Base-by-base conservation (phyloP, 495 filamentous ascomycete species). In the Lophiotrema nucula region DNA sequence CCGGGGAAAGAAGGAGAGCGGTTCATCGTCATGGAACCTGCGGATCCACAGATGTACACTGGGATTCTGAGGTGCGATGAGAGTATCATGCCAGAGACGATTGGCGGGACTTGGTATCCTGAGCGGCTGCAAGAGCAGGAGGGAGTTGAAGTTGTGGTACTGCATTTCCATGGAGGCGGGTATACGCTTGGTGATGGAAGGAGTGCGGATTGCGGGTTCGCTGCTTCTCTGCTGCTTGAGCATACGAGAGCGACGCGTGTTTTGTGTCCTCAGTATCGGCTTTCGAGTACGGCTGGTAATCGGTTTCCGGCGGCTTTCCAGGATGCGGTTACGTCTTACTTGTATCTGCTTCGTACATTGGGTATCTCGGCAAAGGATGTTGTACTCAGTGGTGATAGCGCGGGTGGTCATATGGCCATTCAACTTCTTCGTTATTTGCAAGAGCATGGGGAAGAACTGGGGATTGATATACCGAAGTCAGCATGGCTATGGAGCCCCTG, bases 131-230 rank as follows among this genome's bases (percentile, higher is more conserved):
- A 41, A 3, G 15, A 18, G 0, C 11, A 4, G 5, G n/a, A 13
- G n/a, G 57, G 53, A 2, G 18, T 21, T 0, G 37, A 35, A 8
- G 25, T 38, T 19, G 31, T 45, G 11, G 41, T 18, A 2, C 63
- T 81, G 15, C 61, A 75, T 3, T 70, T 82, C 16, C 76, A 81
- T 58, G 31, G 31, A 42, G 79, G 79, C 25, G 77, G 72, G 10
- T 82, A 69, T 56, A 72, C 78, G 21, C 27, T 77, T 44, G 67
- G 73, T 47, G 67, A 73, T 61, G 70, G 70, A 15, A 56, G 72
- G 6, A 67, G 67, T 25, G 53, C 62, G n/a, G 74, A 72, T 53
- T 65, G 69, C 10, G 74, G 71, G 1, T 75, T 68, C 47, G 49
- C 72, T 2, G 61, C 71, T 0, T 47, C 52, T 18, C 68, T 64